Evolutionary conservation across 164 flowering plant genomes (phyloP), one percentile per base, ranked within the genome.

Genomic region (Sextonia rubra): DNA sequence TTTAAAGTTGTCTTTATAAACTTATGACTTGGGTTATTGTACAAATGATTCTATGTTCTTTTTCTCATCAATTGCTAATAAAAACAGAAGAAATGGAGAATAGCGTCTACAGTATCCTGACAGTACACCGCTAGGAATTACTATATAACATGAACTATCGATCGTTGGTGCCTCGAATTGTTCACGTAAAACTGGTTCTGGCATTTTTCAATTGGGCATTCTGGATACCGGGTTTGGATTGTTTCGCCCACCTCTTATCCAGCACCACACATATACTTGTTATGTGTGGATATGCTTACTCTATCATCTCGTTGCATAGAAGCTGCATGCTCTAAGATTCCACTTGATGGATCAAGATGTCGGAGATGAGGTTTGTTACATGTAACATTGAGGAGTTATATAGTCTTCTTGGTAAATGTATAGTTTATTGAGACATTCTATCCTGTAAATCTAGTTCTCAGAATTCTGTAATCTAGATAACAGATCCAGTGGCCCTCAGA

Each of bases 81-180:
- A 49, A 44, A 71, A 69, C 82, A 77, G 83, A 73, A 63, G 80
- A 72, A 44, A 69, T 80, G 75, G 90, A 89, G 86, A 82, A 82
- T 32, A 93, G 98, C 76, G 82, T 91, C 66, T 88, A 84, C 71
- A 69, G 80, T n/a, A 75, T 90, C 70, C 82, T 93, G 23, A 93
- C 98, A 1, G 84, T 90, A 66, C 84, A 86, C 71, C 81, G 98
- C 1, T 92, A 96, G 98, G 92, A 89, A 64, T 92, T 94, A 0
- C 74, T 93, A 77, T 89, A 91, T 79, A 85, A 80, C 73, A 93
- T 93, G 98, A 79, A 84, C 15, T 91, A 90, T 66, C 83, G 71
- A 62, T 56, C 82, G 71, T 75, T 81, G 63, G 75, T 85, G 14
- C 82, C 90, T 47, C 84, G 93, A 74, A 85, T 80, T 17, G 88